These are phyloP conservation scores for Pseudogymnoascus sp. DNA, from an alignment of 2,329 filamentous ascomycete genomes.

Conservation along the genomic window DNA sequence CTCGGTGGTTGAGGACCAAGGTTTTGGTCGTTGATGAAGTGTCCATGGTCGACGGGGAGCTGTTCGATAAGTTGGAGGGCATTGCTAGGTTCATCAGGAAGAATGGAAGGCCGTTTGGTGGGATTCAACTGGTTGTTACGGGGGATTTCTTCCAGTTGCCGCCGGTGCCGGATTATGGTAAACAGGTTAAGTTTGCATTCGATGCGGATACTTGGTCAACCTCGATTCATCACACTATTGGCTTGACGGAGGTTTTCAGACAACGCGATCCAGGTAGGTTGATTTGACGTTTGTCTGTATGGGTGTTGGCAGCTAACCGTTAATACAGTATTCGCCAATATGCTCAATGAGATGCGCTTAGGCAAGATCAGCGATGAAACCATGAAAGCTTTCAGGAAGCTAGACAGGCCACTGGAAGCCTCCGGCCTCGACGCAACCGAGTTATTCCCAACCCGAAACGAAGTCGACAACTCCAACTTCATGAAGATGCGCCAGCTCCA, in stretches of 20 bases:
- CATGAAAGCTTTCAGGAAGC: conserved; percentile 64
- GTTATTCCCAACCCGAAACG: conserved; percentile 80
- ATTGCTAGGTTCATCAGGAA: conserved; percentile 81
- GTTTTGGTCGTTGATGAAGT: conserved; percentile 89
- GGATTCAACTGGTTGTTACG: conserved; percentile 91
- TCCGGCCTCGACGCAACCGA: conserved; percentile 80
- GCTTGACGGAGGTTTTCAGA: conserved; percentile 90
- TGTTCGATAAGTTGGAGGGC: conserved; percentile 92
- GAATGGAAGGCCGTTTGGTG: conserved; percentile 87
- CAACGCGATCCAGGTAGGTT: conserved; percentile 69
- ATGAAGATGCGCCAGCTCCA: conserved; percentile 64
- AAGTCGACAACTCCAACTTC: conserved; percentile 83
- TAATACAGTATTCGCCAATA: conserved; percentile 67
- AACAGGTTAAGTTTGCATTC: conserved; percentile 81
- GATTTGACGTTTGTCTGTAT: neutral
- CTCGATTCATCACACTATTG: conserved; percentile 90
- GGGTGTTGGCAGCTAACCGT: neutral
- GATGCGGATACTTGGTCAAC: conserved; percentile 88
- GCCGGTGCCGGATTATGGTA: conserved; percentile 73
- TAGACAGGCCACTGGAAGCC: conserved; percentile 62
- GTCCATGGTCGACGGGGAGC: conserved; percentile 95
- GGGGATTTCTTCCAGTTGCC: conserved; percentile 97
- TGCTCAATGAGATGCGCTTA: conserved; percentile 97
- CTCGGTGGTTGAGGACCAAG: conserved; percentile 82
- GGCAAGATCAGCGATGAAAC: conserved; percentile 73